These are phyloP conservation scores for Bathelium albidoporum DNA, from an alignment of 495 filamentous ascomycete species.

Conservation along the genomic window DNA sequence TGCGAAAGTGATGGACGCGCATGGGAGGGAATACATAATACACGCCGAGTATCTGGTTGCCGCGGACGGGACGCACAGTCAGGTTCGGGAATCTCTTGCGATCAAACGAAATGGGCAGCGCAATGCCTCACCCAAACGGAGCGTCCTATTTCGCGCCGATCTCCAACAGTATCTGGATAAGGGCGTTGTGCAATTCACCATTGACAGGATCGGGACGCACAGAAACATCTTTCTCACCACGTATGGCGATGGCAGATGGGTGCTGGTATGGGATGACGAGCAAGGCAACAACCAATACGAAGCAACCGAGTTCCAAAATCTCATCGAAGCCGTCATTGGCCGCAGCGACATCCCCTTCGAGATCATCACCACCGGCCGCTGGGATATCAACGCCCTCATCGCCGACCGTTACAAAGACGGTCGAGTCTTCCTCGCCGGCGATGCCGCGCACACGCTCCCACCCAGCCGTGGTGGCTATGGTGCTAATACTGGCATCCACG, in stretches of 20 bases:
- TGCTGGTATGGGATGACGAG: background rate
- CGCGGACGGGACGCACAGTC: constrained; percentile 3
- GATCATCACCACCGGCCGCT: background rate
- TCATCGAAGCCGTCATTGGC: constrained; percentile 4
- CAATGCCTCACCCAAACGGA: background rate
- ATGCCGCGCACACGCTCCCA: constrained; percentile 9
- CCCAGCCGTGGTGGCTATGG: constrained; percentile 8
- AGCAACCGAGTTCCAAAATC: background rate
- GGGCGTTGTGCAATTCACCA: background rate
- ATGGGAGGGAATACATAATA: constrained; percentile 4
- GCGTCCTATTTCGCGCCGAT: background rate
- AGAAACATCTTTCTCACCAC: background rate
- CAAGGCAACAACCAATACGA: background rate
- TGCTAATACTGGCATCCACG: constrained; percentile 11
- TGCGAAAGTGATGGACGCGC: background rate
- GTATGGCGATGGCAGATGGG: background rate
- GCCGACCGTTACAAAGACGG: constrained; percentile 1
- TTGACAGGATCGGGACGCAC: background rate
- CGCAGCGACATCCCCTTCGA: constrained; percentile 5
- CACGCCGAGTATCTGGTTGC: constrained; percentile 10
- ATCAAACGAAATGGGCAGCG: background rate
- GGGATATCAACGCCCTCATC: constrained; percentile 4
- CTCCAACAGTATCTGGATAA: background rate
- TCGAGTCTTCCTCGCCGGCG: constrained; percentile 8
- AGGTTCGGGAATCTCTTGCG: background rate